These are phyloP conservation scores for Cruciata laevipes DNA, from an alignment of 257 asterid species.

Conservation along the genomic window DNA sequence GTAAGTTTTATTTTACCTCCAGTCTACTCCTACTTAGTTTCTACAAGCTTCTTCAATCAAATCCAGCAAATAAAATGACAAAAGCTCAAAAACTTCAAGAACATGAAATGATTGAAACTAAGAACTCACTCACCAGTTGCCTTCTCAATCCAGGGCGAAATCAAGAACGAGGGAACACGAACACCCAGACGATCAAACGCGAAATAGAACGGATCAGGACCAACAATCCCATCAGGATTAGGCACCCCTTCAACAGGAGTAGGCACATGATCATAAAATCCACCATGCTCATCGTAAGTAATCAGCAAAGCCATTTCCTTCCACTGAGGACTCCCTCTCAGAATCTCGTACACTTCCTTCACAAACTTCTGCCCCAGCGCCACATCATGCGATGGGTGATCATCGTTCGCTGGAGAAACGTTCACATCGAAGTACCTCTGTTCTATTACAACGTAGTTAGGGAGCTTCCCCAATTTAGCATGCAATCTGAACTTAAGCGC, in stretches of 20 bases:
- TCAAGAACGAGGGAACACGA: conserved; percentile 79
- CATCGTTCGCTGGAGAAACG: conserved; percentile 75
- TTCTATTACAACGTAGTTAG: conserved; percentile 82
- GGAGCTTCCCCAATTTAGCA: conserved; percentile 67
- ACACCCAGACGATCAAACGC: conserved; percentile 83
- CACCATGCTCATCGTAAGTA: conserved; percentile 94
- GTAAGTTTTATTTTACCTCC: neutral
- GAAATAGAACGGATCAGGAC: conserved; percentile 82
- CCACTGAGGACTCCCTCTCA: conserved; percentile 92
- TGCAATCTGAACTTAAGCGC: conserved; percentile 58
- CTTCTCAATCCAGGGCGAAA: conserved; percentile 89
- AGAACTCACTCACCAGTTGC: conserved; percentile 56
- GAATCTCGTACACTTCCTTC: conserved; percentile 88
- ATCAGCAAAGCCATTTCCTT: conserved; percentile 85
- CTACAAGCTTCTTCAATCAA: neutral
- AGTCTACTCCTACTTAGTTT: neutral
- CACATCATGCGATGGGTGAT: conserved; percentile 91
- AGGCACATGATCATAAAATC: conserved; percentile 90
- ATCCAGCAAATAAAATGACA: neutral
- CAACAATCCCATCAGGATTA: conserved; percentile 92
- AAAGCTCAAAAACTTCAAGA: neutral
- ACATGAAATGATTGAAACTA: neutral
- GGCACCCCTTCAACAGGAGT: conserved; percentile 92
- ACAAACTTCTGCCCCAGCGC: conserved; percentile 88
- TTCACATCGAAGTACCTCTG: conserved; percentile 69